Evolutionary conservation across 225 moss, liverwort and hornwort species (phyloP), one percentile per base, ranked within the genome.

Genomic region (Ulota crispa): DNA sequence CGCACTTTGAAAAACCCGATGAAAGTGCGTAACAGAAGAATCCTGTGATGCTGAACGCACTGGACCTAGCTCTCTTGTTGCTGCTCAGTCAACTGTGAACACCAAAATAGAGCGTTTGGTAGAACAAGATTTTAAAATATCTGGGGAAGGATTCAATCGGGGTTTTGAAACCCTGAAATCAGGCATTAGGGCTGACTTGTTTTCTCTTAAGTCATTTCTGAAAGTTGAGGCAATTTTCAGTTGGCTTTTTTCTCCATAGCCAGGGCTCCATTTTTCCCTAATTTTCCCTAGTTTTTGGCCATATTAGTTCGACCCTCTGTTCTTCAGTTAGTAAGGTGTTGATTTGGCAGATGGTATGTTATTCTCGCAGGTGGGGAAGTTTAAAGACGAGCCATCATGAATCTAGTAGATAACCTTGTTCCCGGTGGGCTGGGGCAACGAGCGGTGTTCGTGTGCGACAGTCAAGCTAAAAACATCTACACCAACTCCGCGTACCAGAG

Each of bases 391-490:
- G 64, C 32, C 62, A 81, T 59, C 36, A 85, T 87, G 85, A 80
- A 43, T 53, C 61, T 67, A 15, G 0, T 76, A 3, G 85, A 85
- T 6, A 50, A 28, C 20, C 30, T 52, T 42, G 82, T 72, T 6
- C 87, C 89, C 24, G 89, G 89, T 21, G 89, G 89, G 19, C 76
- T 87, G 8, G 87, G 87, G 19, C 89, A 89, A 36, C 89, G 90
- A 43, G 90, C 81, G 72, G 88, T 90, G 55, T 90, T 90, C 61
- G 84, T 90, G 31, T 90, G 90, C 82, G 84, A 88, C 65, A 72
- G 79, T 23, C 84, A 88, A 68, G 83, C 90, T 8, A 90, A 88
- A 20, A 90, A 90, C 68, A 84, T 90, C 32, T 88, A 90, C 77
- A 88, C 86, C 30, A 90, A 90, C 55, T 79, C 85, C 36, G 90